Evolutionary conservation across 2,329 filamentous ascomycete genomes (phyloP).

Genomic region (Decorospora gaudefroyi): DNA sequence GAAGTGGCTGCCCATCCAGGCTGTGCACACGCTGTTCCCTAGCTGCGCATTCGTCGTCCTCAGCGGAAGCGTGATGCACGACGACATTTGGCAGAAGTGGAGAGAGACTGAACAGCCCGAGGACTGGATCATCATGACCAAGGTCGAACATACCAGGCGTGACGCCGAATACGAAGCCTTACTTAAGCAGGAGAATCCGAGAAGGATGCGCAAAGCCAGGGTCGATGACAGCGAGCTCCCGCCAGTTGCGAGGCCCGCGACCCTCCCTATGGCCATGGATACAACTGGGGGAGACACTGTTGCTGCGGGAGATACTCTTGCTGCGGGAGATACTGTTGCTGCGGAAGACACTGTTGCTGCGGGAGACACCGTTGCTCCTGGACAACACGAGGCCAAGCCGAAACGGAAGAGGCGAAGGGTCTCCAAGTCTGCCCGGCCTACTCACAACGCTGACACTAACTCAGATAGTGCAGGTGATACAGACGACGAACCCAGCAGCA

Average conservation of each 20-base stretch:
- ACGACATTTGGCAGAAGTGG: conserved; percentile 41
- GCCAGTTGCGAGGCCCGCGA: conserved; percentile 27
- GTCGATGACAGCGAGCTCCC: conserved; percentile 16
- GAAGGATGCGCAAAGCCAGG: conserved; percentile 20
- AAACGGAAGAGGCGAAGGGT: conserved; percentile 32
- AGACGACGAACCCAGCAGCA: conserved; percentile 19
- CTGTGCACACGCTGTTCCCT: conserved; percentile 39
- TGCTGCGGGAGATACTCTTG: too few relatives aligned
- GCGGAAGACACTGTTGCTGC: too few relatives aligned
- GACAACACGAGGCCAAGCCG: conserved; percentile 21
- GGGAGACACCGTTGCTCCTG: conserved; percentile 2
- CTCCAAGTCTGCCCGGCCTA: conserved; percentile 9
- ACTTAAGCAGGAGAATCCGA: conserved; percentile 29
- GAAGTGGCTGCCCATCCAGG: conserved; percentile 46
- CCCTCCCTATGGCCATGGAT: conserved; percentile 14
- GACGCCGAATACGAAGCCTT: conserved; percentile 39
- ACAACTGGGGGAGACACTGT: too few relatives aligned
- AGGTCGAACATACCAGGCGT: conserved; percentile 40
- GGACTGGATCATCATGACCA: conserved; percentile 46
- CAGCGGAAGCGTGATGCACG: conserved; percentile 40
- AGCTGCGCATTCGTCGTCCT: conserved; percentile 44
- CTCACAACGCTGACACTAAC: conserved; percentile 12
- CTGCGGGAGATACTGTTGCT: too few relatives aligned
- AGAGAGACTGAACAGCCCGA: conserved; percentile 32
- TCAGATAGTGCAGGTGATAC: conserved; percentile 6